Percentiles rank a stretch among this genome's conserved stretches.
phyloP scores from a whole-genome alignment of 2,329 filamentous ascomycete genomes.

The Colletotrichum echinochloae region DNA sequence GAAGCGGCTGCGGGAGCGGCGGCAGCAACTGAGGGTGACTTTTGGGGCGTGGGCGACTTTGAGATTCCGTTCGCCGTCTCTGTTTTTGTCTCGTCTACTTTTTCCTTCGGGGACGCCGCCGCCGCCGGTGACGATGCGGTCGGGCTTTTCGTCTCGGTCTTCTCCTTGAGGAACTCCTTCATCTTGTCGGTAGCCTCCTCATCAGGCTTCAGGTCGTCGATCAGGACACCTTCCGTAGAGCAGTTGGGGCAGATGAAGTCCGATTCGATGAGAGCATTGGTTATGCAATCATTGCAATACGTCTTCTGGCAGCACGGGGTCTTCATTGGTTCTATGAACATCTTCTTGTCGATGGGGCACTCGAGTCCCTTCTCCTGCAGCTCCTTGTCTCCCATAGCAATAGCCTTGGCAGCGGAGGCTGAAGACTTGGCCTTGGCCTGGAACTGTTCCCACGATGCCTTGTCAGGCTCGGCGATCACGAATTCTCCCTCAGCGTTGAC shows the following conservation, averaged over 20 bases:
- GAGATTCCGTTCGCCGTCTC: conserved; percentile 37
- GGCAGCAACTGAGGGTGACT: conserved; percentile 46
- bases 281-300: conserved; percentile 99
- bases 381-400: conserved; percentile 83
- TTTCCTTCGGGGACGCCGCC: conserved; percentile 47
- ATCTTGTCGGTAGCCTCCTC: conserved; percentile 83
- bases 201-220: conserved; percentile 90
- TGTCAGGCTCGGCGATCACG: conserved; percentile 95
- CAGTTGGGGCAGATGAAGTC: conserved; percentile 97
- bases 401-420: conserved; percentile 83
- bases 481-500: conserved; percentile 98
- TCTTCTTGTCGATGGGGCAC: conserved; percentile 95
- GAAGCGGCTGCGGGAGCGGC: conserved; percentile 30
- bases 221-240: conserved; percentile 88
- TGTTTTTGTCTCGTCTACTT: conserved; percentile 26
- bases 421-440: conserved; percentile 93
- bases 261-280: conserved; percentile 97
- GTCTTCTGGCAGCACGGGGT: conserved; percentile 98
- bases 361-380: conserved; percentile 88
- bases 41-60: conserved; percentile 47
- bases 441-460: conserved; percentile 95
- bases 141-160: conserved; percentile 65
- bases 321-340: conserved; percentile 99
- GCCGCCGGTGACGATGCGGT: conserved; percentile 49
- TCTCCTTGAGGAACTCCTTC: conserved; percentile 75